A percentile compares a stretch with the other conserved stretches of the same genome.
Conservation (phyloP, 306 rosid species). For the Cicer cuneatum region DNA sequence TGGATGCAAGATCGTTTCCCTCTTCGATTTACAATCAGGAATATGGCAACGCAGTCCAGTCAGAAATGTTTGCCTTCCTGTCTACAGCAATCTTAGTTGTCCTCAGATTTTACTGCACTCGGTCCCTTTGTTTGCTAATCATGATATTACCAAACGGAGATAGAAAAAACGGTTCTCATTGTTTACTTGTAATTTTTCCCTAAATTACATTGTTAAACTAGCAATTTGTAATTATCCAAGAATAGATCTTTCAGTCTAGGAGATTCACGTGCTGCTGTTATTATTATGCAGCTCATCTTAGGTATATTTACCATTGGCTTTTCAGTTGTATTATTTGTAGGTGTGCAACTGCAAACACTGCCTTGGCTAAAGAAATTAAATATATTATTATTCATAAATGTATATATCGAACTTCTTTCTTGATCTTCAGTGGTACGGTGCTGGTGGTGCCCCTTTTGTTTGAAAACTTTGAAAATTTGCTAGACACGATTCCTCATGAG, state of each 20-base stretch:
- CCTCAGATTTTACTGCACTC: constrained; percentile 28
- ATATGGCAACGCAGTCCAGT: constrained; percentile 6
- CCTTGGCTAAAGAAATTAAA: constrained; percentile 16
- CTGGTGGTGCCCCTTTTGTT: neutral
- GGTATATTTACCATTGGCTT: neutral
- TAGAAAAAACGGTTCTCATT: constrained; percentile 3
- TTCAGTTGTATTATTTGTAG: constrained; percentile 40
- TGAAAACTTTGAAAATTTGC: constrained; percentile 14
- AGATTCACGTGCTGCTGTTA: constrained; percentile 33
- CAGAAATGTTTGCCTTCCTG: constrained; percentile 30
- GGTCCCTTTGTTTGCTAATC: constrained; percentile 7
- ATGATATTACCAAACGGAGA: neutral
- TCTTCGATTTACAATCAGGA: constrained; percentile 20
- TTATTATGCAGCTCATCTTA: constrained; percentile 36
- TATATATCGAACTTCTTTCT: neutral
- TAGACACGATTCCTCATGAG: neutral
- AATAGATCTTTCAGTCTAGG: constrained; percentile 29
- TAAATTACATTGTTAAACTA: constrained; percentile 15
- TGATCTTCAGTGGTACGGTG: neutral
- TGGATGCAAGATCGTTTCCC: constrained; percentile 16
- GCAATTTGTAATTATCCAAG: constrained; percentile 37
- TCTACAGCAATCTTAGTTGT: constrained; percentile 26
- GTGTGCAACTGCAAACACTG: constrained; percentile 28
- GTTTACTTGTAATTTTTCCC: constrained; percentile 9
- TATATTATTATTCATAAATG: constrained; percentile 2